Evolutionary conservation across 169 alveolate genomes (phyloP).

Genomic region (Blepharisma undulans): DNA sequence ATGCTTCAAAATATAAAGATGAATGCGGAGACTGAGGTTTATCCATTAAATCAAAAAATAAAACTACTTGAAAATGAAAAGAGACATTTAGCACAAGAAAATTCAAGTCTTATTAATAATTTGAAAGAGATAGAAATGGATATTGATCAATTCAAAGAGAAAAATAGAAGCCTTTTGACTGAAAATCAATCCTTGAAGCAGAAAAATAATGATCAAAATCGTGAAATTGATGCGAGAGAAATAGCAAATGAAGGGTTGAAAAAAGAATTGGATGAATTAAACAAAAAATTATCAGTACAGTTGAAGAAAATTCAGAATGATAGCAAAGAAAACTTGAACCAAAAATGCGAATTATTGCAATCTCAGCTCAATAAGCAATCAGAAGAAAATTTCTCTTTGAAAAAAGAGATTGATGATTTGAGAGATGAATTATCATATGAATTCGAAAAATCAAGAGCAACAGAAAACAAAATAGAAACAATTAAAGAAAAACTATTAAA

Average conservation of each 20-base stretch:
- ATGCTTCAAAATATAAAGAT: no score
- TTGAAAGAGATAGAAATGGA: background rate
- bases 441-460: background rate
- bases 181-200: background rate
- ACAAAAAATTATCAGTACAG: no score
- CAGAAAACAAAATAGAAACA: background rate
- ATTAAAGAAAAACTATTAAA: background rate
- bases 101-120: no score
- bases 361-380: no score
- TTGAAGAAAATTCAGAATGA: background rate
- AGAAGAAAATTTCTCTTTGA: background rate
- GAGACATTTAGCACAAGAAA: background rate
- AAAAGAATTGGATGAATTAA: background rate
- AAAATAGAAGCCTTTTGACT: background rate
- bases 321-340: background rate
- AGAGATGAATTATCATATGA: background rate
- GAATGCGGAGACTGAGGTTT: background rate
- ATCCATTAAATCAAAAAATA: background rate
- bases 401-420: background rate
- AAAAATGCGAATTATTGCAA: background rate
- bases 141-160: background rate
- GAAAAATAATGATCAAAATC: background rate
- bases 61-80: background rate
- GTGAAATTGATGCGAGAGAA: background rate
- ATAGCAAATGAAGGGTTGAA: background rate